Conservation (phyloP, 164 flowering plant species). For the Aristolochia contorta region DNA sequence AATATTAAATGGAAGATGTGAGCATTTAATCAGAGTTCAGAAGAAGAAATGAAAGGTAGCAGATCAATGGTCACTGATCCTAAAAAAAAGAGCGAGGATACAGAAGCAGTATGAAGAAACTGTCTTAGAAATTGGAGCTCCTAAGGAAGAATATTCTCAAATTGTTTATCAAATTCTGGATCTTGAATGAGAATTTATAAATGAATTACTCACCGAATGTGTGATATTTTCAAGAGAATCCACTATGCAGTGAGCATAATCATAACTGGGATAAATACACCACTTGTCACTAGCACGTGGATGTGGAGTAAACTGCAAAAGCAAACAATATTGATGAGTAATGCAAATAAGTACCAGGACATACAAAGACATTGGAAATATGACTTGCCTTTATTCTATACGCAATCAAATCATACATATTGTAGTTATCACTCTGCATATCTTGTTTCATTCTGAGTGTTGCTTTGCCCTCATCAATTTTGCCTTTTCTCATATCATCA, state of each 20-base stretch:
- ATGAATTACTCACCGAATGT: constrained; percentile 63
- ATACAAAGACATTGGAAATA: background rate
- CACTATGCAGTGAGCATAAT: constrained; percentile 94
- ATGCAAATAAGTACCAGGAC: constrained; percentile 1
- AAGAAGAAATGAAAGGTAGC: too few relatives aligned
- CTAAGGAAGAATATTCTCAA: background rate
- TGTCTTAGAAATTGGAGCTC: too few relatives aligned
- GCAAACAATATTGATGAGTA: background rate
- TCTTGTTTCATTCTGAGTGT: constrained; percentile 98
- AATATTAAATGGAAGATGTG: too few relatives aligned
- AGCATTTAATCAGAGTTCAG: too few relatives aligned
- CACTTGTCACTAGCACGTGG: constrained; percentile 97
- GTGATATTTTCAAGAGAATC: constrained; percentile 96
- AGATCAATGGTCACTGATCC: too few relatives aligned
- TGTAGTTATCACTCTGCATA: constrained; percentile 95
- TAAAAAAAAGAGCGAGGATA: too few relatives aligned
- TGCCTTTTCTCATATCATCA: constrained; percentile 80
- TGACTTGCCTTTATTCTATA: constrained; percentile 88
- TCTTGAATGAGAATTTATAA: background rate
- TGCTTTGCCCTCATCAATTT: constrained; percentile 92
- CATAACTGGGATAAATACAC: constrained; percentile 98
- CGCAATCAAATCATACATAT: constrained; percentile 97
- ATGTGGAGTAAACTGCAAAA: constrained; percentile 78
- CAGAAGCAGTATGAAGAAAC: too few relatives aligned
- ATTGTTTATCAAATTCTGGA: background rate